These are phyloP conservation scores for Powellomyces hirtus DNA, from an alignment of 192 early-diverging fungal genomes.

Conservation along the genomic window DNA sequence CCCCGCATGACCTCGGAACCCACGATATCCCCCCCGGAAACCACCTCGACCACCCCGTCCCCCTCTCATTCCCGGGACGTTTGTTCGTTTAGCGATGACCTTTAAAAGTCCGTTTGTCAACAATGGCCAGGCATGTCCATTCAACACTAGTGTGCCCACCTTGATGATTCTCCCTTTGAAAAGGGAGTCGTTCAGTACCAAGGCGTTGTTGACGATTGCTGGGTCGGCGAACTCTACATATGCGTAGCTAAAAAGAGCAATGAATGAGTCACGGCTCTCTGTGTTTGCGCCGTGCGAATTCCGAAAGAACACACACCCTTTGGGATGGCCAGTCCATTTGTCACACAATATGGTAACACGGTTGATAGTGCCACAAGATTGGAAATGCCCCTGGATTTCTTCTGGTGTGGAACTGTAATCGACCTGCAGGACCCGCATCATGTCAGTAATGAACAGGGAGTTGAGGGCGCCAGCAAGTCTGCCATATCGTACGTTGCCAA, in stretches of 20 bases:
- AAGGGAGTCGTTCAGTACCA: conserved; percentile 84
- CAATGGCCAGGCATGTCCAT: neutral
- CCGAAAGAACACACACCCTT: conserved; percentile 18
- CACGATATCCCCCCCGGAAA: conserved; percentile 24
- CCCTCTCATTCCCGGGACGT: conserved; percentile 82
- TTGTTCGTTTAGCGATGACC: conserved; percentile 91
- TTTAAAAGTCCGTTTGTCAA: conserved; percentile 15
- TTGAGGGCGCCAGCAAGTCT: neutral
- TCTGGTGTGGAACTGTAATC: conserved; percentile 94
- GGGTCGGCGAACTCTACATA: conserved; percentile 95
- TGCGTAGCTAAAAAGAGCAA: conserved; percentile 60
- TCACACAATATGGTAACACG: conserved; percentile 95
- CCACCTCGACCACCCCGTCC: conserved; percentile 74
- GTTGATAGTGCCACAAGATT: conserved; percentile 93
- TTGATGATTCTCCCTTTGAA: conserved; percentile 85
- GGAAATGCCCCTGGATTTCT: conserved; percentile 92
- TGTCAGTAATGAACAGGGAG: neutral
- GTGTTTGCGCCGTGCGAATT: neutral
- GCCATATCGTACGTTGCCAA: conserved; percentile 75
- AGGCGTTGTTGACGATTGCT: conserved; percentile 73
- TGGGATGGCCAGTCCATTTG: conserved; percentile 77
- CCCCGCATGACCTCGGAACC: conserved; percentile 13
- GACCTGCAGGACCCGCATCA: conserved; percentile 46
- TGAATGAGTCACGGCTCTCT: neutral
- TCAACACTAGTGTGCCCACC: conserved; percentile 37